phyloP scores from a whole-genome alignment of 1,139 yeast genomes.

The Eremothecium coryli region DNA sequence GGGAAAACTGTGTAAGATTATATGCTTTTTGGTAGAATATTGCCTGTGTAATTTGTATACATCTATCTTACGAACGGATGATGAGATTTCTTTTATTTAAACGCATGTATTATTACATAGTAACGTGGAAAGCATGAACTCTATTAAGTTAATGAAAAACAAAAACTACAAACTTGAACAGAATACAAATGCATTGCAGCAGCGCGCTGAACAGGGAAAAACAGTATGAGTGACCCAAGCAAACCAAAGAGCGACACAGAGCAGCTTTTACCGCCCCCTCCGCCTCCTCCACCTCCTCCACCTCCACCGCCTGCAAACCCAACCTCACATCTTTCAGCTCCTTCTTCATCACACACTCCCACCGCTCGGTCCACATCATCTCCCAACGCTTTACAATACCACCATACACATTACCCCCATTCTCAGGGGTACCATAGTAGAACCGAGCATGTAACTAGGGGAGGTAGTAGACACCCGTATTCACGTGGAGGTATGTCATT shows the following conservation, averaged over 20 bases:
- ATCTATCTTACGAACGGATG: too few relatives aligned
- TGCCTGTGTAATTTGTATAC: too few relatives aligned
- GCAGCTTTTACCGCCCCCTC: background rate
- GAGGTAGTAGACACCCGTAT: background rate
- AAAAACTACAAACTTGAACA: too few relatives aligned
- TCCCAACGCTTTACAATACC: background rate
- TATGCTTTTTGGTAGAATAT: slow-evolving; percentile 1
- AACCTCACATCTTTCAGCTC: slow-evolving; percentile 1
- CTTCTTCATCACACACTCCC: slow-evolving; percentile 1
- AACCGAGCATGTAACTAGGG: too few relatives aligned
- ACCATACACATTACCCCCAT: slow-evolving; percentile 4
- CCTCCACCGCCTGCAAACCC: slow-evolving; percentile 3
- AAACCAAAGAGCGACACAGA: background rate
- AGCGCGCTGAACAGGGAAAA: too few relatives aligned
- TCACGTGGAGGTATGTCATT: too few relatives aligned
- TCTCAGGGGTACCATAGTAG: slow-evolving; percentile 3
- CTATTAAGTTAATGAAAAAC: too few relatives aligned
- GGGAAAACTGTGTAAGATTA: slow-evolving; percentile 1
- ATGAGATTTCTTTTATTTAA: too few relatives aligned
- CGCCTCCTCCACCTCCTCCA: background rate
- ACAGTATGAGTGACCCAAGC: background rate
- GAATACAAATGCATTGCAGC: too few relatives aligned
- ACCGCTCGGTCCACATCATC: background rate
- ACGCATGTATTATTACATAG: too few relatives aligned
- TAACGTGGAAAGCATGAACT: too few relatives aligned